These are phyloP conservation scores for Vanrija sp. DNA, from an alignment of 1,284 basidiomycete species.

Conservation along the genomic window DNA sequence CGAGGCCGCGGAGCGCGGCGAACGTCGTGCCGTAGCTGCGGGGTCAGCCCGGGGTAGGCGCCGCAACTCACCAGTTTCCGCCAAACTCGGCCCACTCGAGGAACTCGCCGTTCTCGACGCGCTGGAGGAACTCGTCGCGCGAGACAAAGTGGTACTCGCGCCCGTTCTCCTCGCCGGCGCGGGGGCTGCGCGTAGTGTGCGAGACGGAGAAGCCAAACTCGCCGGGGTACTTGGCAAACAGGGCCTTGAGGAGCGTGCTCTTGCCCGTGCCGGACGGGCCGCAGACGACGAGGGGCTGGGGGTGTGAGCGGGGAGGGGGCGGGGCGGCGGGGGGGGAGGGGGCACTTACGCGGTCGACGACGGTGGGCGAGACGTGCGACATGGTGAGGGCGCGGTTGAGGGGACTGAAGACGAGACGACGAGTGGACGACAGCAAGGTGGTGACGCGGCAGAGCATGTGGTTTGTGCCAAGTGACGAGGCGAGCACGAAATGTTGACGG, in stretches of 20 bases:
- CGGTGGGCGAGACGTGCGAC: too few species aligned
- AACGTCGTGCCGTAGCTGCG: conserved; percentile 76
- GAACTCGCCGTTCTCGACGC: conserved; percentile 56
- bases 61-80: conserved; percentile 65
- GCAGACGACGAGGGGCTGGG: conserved; percentile 66
- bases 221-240: conserved; percentile 78
- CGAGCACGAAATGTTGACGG: too few species aligned
- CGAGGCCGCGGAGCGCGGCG: conserved; percentile 58
- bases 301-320: too few species aligned
- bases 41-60: background rate
- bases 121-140: conserved; percentile 52
- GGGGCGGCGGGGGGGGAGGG: too few species aligned
- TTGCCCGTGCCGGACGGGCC: conserved; percentile 92
- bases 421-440: too few species aligned
- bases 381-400: too few species aligned
- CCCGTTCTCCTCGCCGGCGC: conserved; percentile 78
- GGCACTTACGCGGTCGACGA: too few species aligned
- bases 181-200: conserved; percentile 85
- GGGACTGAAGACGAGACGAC: too few species aligned
- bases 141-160: conserved; percentile 58
- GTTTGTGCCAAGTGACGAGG: too few species aligned
- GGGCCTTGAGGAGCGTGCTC: conserved; percentile 78
- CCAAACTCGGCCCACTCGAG: conserved; percentile 73
- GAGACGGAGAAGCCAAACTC: conserved; percentile 93
- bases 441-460: too few species aligned